These are phyloP conservation scores for Dentipellis fragilis DNA, from an alignment of 768 basidiomycete genomes.

Conservation along the genomic window DNA sequence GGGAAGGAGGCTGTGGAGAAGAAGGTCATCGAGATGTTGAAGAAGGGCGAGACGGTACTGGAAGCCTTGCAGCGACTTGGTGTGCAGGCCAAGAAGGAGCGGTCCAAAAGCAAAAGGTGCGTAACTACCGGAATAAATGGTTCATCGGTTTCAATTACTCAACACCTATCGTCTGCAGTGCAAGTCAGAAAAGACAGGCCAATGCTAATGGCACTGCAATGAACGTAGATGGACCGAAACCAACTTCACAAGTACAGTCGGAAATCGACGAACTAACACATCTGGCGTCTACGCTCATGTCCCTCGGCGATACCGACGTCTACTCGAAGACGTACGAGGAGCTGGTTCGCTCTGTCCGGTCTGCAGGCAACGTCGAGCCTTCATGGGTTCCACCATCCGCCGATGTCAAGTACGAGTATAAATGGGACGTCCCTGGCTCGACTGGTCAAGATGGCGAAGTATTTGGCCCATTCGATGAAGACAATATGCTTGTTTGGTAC, in stretches of 20 bases:
- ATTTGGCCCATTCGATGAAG: constrained; percentile 76
- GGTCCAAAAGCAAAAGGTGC: constrained; percentile 17
- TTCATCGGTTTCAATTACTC: neutral
- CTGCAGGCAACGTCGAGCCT: constrained; percentile 55
- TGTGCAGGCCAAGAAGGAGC: constrained; percentile 43
- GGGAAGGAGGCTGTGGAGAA: constrained; percentile 54
- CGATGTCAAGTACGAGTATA: constrained; percentile 71
- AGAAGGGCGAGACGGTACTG: constrained; percentile 85
- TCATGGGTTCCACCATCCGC: constrained; percentile 73
- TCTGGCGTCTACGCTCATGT: constrained; percentile 82
- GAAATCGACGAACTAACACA: constrained; percentile 78
- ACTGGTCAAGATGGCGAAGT: constrained; percentile 35
- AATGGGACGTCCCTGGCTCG: constrained; percentile 54
- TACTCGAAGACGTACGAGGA: constrained; percentile 84
- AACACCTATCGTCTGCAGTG: neutral
- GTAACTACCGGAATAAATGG: neutral
- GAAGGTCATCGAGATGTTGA: constrained; percentile 64
- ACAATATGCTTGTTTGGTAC: constrained; percentile 74
- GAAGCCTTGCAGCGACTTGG: constrained; percentile 86
- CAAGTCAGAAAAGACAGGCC: constrained; percentile 18
- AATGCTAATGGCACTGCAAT: constrained; percentile 26
- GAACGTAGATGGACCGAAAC: constrained; percentile 36
- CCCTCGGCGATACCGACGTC: constrained; percentile 75
- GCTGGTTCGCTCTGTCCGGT: constrained; percentile 65
- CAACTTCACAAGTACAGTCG: constrained; percentile 21